Percentiles rank a stretch among this genome's conserved stretches.
Evolutionary conservation across 352 stramenopile species (phyloP).

Genomic region (Phytopythium delawarense): DNA sequence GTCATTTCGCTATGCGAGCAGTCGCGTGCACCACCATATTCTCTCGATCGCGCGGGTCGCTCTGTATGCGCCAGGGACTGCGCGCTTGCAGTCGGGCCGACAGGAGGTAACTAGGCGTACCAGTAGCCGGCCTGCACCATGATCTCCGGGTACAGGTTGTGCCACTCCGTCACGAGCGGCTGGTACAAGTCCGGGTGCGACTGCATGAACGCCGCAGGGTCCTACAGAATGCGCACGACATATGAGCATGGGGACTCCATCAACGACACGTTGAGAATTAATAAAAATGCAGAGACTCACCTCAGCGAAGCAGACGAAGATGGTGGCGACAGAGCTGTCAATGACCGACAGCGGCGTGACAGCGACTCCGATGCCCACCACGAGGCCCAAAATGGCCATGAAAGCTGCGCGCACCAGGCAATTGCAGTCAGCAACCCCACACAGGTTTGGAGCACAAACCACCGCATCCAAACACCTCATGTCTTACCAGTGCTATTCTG

Average conservation of each 20-base stretch:
- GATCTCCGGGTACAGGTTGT: constrained; percentile 86
- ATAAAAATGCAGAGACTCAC: constrained; percentile 12
- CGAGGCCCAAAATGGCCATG: constrained; percentile 81
- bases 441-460: no score
- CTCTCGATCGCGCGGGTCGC: background rate
- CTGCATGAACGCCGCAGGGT: constrained; percentile 72
- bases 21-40: background rate
- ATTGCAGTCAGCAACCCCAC: background rate
- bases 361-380: constrained; percentile 86
- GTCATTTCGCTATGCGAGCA: background rate
- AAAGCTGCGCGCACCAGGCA: constrained; percentile 25
- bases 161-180: constrained; percentile 80
- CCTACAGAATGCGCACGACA: constrained; percentile 16
- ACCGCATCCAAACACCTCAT: background rate
- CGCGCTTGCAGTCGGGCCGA: background rate
- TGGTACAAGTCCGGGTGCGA: constrained; percentile 83
- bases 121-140: constrained; percentile 88
- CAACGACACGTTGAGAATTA: background rate
- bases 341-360: constrained; percentile 91
- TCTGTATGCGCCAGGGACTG: background rate
- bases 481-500: constrained; percentile 59
- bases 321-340: constrained; percentile 92
- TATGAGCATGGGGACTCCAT: background rate
- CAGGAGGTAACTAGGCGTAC: constrained; percentile 31
- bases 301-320: constrained; percentile 97